phyloP scores from a whole-genome alignment of 306 rosid species.

The Adenanthera pavonina region DNA sequence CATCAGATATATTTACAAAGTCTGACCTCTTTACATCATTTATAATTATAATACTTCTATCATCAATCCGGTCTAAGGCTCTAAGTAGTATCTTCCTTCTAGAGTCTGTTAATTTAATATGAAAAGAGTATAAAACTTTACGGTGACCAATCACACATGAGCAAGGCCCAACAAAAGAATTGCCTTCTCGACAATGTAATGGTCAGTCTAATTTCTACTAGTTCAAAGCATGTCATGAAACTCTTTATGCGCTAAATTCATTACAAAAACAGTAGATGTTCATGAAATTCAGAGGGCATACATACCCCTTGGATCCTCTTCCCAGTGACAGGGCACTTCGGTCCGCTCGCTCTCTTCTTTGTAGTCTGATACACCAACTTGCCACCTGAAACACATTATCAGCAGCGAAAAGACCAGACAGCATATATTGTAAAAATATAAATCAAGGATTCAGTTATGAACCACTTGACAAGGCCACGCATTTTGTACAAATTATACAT shows the following conservation, averaged over 20 bases:
- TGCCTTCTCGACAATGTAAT: neutral
- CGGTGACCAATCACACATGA: neutral
- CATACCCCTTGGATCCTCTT: conserved; percentile 95
- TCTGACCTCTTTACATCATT: neutral
- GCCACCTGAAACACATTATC: conserved; percentile 59
- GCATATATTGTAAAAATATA: neutral
- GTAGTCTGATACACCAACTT: conserved; percentile 84
- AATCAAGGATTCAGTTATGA: neutral
- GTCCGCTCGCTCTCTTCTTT: conserved; percentile 93
- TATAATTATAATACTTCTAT: neutral
- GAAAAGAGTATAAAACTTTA: neutral
- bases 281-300: neutral
- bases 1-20: neutral
- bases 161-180: neutral
- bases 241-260: neutral
- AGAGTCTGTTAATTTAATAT: neutral
- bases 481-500: neutral
- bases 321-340: conserved; percentile 92
- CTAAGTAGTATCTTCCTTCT: neutral
- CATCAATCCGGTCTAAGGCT: neutral
- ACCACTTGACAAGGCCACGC: neutral
- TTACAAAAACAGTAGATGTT: no score
- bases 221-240: neutral
- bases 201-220: neutral
- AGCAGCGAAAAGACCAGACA: neutral